A percentile compares a stretch with the other conserved stretches of the same genome.
Conservation (phyloP, 805 yeast genomes). For the Saccharomycopsis guyanensis region DNA sequence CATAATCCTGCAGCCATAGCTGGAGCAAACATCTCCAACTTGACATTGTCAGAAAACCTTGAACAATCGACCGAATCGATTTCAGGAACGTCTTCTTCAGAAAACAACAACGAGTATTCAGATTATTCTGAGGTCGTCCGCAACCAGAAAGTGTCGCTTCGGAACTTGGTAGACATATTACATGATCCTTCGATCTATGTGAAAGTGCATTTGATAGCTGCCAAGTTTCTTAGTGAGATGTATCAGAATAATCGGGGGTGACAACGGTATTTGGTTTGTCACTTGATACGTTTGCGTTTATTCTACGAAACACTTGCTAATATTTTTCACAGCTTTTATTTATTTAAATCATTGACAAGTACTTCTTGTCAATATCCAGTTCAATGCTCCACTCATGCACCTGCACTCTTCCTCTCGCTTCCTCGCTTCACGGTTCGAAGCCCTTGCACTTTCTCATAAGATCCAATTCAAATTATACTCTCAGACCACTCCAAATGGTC, state of each 20-base stretch:
- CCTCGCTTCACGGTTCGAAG: no score
- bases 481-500: no score
- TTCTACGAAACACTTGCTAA: no score
- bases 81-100: neutral
- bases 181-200: conserved; percentile 15
- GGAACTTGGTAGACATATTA: conserved; percentile 17
- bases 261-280: no score
- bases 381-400: no score
- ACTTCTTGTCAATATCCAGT: no score
- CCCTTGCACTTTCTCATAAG: no score
- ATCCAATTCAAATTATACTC: no score
- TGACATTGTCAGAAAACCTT: neutral
- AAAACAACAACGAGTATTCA: conserved; percentile 3
- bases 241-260: neutral
- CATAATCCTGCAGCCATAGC: neutral
- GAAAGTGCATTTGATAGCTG: conserved; percentile 16
- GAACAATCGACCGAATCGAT: neutral
- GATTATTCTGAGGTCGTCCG: conserved; percentile 10
- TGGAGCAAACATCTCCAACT: neutral
- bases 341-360: no score
- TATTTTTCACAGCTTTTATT: no score
- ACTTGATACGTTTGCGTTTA: no score
- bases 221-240: conserved; percentile 6
- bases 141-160: conserved; percentile 11
- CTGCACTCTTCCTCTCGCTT: no score